Conservation (phyloP, 129 eudicot genomes). For the Arctium lappa region DNA sequence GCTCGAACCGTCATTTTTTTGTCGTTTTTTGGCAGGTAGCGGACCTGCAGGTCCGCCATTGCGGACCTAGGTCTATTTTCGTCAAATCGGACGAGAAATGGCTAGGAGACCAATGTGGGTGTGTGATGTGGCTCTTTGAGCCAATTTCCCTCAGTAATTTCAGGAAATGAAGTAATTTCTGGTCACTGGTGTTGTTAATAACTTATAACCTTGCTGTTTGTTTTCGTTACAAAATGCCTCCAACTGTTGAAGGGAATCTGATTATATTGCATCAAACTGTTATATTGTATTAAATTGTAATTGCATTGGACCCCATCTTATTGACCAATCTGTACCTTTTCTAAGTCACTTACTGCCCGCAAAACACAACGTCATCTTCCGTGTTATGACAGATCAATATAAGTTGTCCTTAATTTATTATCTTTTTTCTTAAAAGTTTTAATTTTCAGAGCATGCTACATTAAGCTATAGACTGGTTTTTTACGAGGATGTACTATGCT, state of each 20-base stretch:
- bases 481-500: no score
- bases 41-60: no score
- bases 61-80: no score
- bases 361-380: neutral
- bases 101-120: no score
- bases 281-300: neutral
- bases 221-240: neutral
- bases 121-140: no score
- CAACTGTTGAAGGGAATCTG: neutral
- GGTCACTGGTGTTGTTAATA: neutral
- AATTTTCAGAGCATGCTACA: neutral
- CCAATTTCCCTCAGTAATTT: neutral
- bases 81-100: no score
- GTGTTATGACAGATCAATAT: neutral
- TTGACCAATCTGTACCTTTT: neutral
- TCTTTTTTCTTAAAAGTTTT: neutral
- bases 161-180: neutral
- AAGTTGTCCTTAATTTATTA: neutral
- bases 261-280: neutral
- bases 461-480: neutral
- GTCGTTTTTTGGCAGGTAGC: no score
- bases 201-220: neutral
- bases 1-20: no score
- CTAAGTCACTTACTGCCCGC: neutral
- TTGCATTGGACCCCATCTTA: neutral